phyloP scores from a whole-genome alignment of 352 stramenopile species.

The Globisporangium ultimum region DNA sequence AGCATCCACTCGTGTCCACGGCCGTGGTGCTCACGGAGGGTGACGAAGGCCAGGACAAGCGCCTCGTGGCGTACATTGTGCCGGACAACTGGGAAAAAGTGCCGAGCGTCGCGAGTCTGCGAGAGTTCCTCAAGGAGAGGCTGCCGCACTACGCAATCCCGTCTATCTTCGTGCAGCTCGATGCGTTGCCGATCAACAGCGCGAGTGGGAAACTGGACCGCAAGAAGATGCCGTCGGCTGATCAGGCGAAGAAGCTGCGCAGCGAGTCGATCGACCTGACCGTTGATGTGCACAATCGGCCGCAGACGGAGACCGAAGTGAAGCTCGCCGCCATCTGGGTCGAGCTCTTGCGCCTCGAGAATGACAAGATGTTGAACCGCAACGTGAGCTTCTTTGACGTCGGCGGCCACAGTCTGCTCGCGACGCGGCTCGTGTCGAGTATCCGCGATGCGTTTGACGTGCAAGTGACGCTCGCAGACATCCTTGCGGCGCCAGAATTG shows the following conservation, averaged over 20 bases:
- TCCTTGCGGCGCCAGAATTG: slow-evolving; percentile 58
- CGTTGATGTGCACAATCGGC: slow-evolving; percentile 31
- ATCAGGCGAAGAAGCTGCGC: slow-evolving; percentile 63
- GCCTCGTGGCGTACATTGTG: slow-evolving; percentile 91
- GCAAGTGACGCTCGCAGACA: slow-evolving; percentile 72
- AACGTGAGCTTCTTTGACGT: slow-evolving; percentile 79
- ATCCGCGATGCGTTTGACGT: slow-evolving; percentile 63
- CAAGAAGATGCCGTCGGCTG: slow-evolving; percentile 80
- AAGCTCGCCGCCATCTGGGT: slow-evolving; percentile 61
- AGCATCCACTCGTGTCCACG: slow-evolving; percentile 81
- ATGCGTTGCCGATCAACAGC: slow-evolving; percentile 85
- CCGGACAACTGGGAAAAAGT: slow-evolving; percentile 68
- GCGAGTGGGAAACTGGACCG: slow-evolving; percentile 87
- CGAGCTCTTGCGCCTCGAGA: slow-evolving; percentile 63
- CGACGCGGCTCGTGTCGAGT: slow-evolving; percentile 66
- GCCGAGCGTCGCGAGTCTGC: slow-evolving; percentile 58
- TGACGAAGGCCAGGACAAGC: slow-evolving; percentile 82
- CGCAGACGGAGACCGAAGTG: slow-evolving; percentile 59
- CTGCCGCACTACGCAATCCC: slow-evolving; percentile 85
- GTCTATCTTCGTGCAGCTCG: slow-evolving; percentile 74
- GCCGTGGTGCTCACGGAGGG: slow-evolving; percentile 90
- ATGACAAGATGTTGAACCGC: slow-evolving; percentile 47
- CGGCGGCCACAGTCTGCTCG: slow-evolving; percentile 75
- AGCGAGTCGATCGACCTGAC: slow-evolving; percentile 75
- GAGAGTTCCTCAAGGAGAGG: slow-evolving; percentile 65